Percentiles rank a stretch among this genome's conserved stretches.
phyloP scores from a whole-genome alignment of 768 basidiomycete genomes.

The Boletus barrowsii region DNA sequence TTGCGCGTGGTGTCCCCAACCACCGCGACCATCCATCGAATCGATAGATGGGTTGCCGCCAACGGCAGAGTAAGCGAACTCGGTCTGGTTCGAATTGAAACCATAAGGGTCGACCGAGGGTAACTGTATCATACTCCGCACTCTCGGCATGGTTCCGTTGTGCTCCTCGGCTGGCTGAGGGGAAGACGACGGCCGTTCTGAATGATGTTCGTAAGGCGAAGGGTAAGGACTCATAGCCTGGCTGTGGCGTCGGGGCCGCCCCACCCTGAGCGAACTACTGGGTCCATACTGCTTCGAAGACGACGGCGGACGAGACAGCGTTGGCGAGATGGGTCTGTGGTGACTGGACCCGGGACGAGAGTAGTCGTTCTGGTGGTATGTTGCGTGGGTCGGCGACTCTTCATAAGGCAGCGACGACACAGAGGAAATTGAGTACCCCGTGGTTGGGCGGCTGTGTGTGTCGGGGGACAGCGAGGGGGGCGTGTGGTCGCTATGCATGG shows the following conservation, averaged over 20 bases:
- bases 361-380: constrained; percentile 52
- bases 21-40: constrained; percentile 37
- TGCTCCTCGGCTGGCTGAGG: constrained; percentile 61
- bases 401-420: constrained; percentile 76
- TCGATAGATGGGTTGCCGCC: constrained; percentile 40
- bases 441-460: constrained; percentile 67
- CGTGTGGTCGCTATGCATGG: constrained; percentile 64
- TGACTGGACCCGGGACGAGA: constrained; percentile 74
- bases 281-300: constrained; percentile 56
- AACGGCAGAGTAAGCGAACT: constrained; percentile 78
- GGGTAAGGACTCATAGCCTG: constrained; percentile 89
- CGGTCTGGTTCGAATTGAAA: constrained; percentile 64
- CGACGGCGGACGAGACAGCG: constrained; percentile 65
- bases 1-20: constrained; percentile 40
- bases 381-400: constrained; percentile 40
- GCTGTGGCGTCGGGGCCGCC: constrained; percentile 74
- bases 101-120: constrained; percentile 68
- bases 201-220: constrained; percentile 70
- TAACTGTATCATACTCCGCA: constrained; percentile 81
- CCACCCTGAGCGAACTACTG: constrained; percentile 59
- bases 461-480: constrained; percentile 77
- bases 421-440: constrained; percentile 82
- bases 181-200: constrained; percentile 67
- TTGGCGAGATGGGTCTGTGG: constrained; percentile 61
- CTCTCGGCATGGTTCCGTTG: constrained; percentile 56